Conservation (phyloP, 2,329 filamentous ascomycete species). For the Albophoma yamanashiensis region DNA sequence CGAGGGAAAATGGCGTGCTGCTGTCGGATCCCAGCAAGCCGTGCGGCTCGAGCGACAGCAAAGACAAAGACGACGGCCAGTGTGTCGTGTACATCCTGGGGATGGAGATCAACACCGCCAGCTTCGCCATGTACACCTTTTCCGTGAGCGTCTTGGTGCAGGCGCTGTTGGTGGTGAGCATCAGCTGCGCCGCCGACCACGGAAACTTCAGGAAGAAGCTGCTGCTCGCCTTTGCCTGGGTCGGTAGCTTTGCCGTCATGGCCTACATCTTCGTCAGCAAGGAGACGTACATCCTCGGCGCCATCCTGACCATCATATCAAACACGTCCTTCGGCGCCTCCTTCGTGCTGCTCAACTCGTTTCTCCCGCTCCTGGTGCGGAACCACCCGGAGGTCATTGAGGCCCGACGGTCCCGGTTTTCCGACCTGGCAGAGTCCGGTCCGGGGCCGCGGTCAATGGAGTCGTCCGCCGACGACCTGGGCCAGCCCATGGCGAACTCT, state of each 20-base stretch:
- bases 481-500: constrained; percentile 25
- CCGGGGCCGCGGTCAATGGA: constrained; percentile 24
- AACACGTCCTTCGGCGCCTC: constrained; percentile 94
- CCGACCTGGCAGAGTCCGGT: constrained; percentile 18
- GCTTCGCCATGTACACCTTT: constrained; percentile 98
- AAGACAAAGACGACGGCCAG: constrained; percentile 45
- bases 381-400: constrained; percentile 54
- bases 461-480: constrained; percentile 18
- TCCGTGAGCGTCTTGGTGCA: constrained; percentile 85
- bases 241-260: constrained; percentile 78
- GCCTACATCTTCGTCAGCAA: constrained; percentile 71
- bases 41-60: constrained; percentile 56
- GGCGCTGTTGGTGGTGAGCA: constrained; percentile 84
- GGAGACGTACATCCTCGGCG: constrained; percentile 68
- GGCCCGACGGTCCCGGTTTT: constrained; percentile 15
- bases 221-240: constrained; percentile 72
- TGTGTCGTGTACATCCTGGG: constrained; percentile 79
- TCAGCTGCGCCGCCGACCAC: constrained; percentile 92
- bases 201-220: constrained; percentile 85
- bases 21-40: constrained; percentile 65
- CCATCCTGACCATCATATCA: constrained; percentile 74
- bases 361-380: constrained; percentile 80
- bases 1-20: constrained; percentile 82
- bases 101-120: constrained; percentile 84
- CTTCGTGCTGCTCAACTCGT: constrained; percentile 92